Evolutionary conservation across 257 asterid species (phyloP), one percentile per base, ranked within the genome.

Genomic region (Prunella vulgaris): DNA sequence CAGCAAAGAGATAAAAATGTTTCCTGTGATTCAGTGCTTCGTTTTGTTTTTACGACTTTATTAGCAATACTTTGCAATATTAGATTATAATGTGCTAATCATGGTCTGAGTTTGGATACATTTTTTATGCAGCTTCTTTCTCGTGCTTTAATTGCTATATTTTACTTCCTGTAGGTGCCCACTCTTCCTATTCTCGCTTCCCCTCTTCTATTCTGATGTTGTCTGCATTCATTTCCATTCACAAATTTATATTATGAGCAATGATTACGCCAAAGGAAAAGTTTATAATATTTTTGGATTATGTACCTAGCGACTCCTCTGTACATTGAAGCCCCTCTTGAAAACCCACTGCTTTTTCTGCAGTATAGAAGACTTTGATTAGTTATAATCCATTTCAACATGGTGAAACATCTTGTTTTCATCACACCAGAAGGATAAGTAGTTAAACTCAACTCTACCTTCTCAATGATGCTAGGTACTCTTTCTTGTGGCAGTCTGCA

Each of bases 281-380:
- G 52, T 46, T 46, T 46, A 46, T 46, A 21, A 10, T 15, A 46
- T 46, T 46, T 46, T 44, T 68, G n/a, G 57, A 77, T 44, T 24
- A 56, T 48, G 13, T 64, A 80, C 83, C 86, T 81, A 4, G 84
- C 79, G 7, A 73, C 83, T 59, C 81, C 83, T 68, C 78, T 72
- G 69, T 82, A 85, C 80, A 72, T 80, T n/a, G 87, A 83, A 8
- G 78, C 78, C n/a, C 87, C 85, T 70, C 87, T 80, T 35, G 85
- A 78, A 49, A 83, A 80, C 8, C 85, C 85, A 44, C 92, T 84
- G 81, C 87, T 83, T 51, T 81, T 81, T 76, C 84, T 80, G 71
- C 48, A 44, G 14, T 17, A 30, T 59, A 59, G 46, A 57, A 63
- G 30, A 46, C 68, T 61, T 67, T 21, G 64, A 10, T 63, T 42